These are phyloP conservation scores for Clonostachys rhizophaga DNA, from an alignment of 2,329 filamentous ascomycete species.

Conservation along the genomic window DNA sequence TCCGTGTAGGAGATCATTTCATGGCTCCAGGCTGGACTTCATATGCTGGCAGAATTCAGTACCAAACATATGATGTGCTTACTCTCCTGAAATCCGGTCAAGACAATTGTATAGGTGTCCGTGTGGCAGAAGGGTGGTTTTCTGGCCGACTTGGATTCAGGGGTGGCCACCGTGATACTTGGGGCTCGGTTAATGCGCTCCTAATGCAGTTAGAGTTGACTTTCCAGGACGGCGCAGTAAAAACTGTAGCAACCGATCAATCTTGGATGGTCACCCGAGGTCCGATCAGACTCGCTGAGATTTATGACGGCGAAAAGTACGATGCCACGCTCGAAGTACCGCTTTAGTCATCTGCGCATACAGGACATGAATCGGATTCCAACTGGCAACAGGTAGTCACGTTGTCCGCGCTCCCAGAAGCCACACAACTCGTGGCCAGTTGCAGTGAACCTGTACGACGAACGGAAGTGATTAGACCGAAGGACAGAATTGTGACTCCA, in stretches of 20 bases:
- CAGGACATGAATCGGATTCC: neutral
- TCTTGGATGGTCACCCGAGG: neutral
- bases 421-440: neutral
- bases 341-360: constrained; percentile 5
- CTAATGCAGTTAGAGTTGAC: neutral
- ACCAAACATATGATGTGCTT: neutral
- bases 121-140: constrained; percentile 1
- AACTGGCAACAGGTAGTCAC: neutral
- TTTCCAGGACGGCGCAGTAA: neutral
- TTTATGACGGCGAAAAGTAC: constrained; percentile 1
- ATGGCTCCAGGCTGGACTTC: neutral
- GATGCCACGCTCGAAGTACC: neutral
- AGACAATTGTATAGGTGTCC: neutral
- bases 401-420: neutral
- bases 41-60: neutral
- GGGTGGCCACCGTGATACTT: neutral
- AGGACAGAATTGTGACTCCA: neutral
- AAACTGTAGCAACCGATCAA: neutral
- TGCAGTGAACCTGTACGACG: neutral
- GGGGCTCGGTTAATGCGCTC: neutral
- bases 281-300: neutral
- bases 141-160: neutral
- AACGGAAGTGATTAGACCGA: neutral
- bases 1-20: neutral
- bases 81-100: constrained; percentile 1